Conservation (phyloP, 805 yeast genomes). For the Torulaspora quercuum region DNA sequence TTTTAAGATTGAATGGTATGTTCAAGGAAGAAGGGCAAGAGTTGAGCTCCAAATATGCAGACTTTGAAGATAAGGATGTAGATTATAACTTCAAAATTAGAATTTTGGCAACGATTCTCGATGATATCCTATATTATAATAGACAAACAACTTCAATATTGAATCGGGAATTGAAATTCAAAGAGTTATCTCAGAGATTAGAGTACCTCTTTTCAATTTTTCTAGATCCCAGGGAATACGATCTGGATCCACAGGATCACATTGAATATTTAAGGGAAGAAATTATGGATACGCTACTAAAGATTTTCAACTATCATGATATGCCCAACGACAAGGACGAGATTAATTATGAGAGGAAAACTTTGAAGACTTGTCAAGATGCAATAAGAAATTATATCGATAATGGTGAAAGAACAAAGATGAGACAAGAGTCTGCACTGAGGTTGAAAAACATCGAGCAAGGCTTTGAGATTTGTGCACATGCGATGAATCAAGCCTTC, state of each 20-base stretch:
- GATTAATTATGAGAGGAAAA: background rate
- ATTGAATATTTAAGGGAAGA: conserved; percentile 17
- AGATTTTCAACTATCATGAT: conserved; percentile 14
- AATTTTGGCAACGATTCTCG: conserved; percentile 19
- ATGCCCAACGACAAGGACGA: conserved; percentile 1
- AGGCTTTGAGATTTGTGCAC: conserved; percentile 17
- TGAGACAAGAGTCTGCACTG: background rate
- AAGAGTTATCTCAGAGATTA: conserved; percentile 18
- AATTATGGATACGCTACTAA: conserved; percentile 18
- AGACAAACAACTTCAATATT: conserved; percentile 26
- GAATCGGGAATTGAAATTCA: conserved; percentile 27
- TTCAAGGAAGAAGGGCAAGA: conserved; percentile 22
- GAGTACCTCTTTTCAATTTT: conserved; percentile 23
- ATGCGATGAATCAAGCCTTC: conserved; percentile 15
- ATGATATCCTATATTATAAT: conserved; percentile 20
- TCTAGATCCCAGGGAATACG: conserved; percentile 22
- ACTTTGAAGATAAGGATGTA: conserved; percentile 11
- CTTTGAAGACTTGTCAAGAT: background rate
- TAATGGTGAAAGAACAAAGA: background rate
- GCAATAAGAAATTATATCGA: background rate
- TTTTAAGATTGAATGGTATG: conserved; percentile 21
- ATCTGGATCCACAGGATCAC: conserved; percentile 17
- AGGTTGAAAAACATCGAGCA: conserved; percentile 10
- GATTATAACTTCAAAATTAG: conserved; percentile 14
- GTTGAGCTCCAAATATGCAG: conserved; percentile 16